These are phyloP conservation scores for Misopates orontium DNA, from an alignment of 257 asterid genomes.

Conservation along the genomic window DNA sequence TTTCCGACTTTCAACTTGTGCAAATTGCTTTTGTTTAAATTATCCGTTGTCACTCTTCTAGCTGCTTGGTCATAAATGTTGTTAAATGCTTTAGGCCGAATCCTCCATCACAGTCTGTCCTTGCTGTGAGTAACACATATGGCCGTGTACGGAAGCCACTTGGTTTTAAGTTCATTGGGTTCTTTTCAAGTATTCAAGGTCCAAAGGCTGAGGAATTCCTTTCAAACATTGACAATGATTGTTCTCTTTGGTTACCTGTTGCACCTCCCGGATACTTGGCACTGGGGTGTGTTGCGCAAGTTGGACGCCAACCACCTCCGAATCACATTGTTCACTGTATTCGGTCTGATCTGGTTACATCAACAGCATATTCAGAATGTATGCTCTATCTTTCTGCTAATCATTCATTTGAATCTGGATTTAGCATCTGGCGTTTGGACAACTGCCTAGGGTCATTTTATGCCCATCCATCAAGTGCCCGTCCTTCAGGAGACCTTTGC, in stretches of 20 bases:
- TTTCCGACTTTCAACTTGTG: conserved; percentile 18
- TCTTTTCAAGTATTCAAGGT: conserved; percentile 58
- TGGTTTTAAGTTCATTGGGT: conserved; percentile 75
- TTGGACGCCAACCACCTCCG: conserved; percentile 85
- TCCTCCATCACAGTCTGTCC: conserved; percentile 95
- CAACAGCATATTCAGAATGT: conserved; percentile 73
- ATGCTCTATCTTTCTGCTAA: conserved; percentile 51
- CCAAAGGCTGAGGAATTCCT: conserved; percentile 41
- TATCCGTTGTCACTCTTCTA: conserved; percentile 10
- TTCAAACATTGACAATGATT: conserved; percentile 46
- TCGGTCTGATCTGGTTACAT: conserved; percentile 90
- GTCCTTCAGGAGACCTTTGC: conserved; percentile 59
- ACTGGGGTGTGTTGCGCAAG: conserved; percentile 86
- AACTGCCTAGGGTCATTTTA: conserved; percentile 85
- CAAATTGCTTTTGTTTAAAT: conserved; percentile 16
- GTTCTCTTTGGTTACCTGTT: conserved; percentile 93
- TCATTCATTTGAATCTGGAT: conserved; percentile 65
- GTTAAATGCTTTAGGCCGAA: conserved; percentile 65
- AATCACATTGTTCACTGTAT: conserved; percentile 86
- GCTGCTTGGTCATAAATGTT: conserved; percentile 25
- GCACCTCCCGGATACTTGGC: conserved; percentile 97
- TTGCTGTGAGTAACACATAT: conserved; percentile 82
- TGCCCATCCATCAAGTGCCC: conserved; percentile 64
- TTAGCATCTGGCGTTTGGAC: conserved; percentile 94
- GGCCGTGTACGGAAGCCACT: conserved; percentile 94